phyloP scores from a whole-genome alignment of 768 basidiomycete species.

The Podaxis sp. region DNA sequence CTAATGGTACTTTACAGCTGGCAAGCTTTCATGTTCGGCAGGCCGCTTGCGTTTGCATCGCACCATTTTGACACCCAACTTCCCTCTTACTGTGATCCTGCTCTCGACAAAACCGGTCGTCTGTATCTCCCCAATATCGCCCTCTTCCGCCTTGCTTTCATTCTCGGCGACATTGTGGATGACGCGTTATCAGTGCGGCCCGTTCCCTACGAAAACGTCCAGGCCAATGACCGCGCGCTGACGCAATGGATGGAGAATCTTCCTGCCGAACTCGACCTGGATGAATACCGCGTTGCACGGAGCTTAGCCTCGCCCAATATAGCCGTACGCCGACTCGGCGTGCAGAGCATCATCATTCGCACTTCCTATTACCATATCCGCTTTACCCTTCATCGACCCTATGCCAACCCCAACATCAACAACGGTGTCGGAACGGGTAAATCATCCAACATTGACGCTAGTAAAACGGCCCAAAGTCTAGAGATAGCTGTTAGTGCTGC shows the following conservation, averaged over 20 bases:
- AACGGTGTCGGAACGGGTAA: slow-evolving; percentile 24
- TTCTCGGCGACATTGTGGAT: slow-evolving; percentile 84
- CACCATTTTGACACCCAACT: slow-evolving; percentile 84
- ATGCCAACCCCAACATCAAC: slow-evolving; percentile 46
- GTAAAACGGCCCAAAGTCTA: slow-evolving; percentile 57
- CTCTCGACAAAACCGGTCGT: slow-evolving; percentile 60
- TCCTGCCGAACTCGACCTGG: slow-evolving; percentile 71
- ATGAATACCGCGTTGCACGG: slow-evolving; percentile 73
- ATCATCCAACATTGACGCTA: slow-evolving; percentile 31
- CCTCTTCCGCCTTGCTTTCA: slow-evolving; percentile 72
- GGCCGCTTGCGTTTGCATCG: slow-evolving; percentile 72
- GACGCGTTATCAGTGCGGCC: slow-evolving; percentile 78
- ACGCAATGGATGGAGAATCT: slow-evolving; percentile 77
- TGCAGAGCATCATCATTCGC: slow-evolving; percentile 80
- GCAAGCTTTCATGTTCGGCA: slow-evolving; percentile 87
- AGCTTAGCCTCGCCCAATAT: slow-evolving; percentile 65
- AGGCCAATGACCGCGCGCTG: slow-evolving; percentile 69
- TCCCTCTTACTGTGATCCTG: slow-evolving; percentile 66
- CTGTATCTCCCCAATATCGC: slow-evolving; percentile 76
- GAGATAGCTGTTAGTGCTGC: slow-evolving; percentile 77
- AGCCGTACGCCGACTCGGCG: slow-evolving; percentile 64
- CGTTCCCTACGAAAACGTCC: slow-evolving; percentile 74
- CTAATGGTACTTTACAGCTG: slow-evolving; percentile 45
- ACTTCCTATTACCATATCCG: slow-evolving; percentile 81
- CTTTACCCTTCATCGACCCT: slow-evolving; percentile 81